phyloP scores from a whole-genome alignment of 2,329 filamentous ascomycete genomes.

The Penicillium hordei region DNA sequence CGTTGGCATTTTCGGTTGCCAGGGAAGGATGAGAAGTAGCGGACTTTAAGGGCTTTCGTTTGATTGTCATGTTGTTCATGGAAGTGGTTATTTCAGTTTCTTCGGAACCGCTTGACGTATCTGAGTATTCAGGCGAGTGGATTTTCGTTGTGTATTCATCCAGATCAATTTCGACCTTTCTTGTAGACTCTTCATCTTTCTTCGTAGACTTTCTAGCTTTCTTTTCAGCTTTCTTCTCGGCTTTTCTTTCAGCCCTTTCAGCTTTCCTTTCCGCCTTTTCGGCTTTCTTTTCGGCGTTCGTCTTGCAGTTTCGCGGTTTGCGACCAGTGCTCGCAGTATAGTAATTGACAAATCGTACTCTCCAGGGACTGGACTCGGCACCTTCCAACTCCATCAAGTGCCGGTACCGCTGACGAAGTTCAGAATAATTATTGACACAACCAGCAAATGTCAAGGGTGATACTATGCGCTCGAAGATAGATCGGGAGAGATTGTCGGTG shows the following conservation, averaged over 20 bases:
- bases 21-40: constrained; percentile 1
- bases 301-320: constrained; percentile 40
- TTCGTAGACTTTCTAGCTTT: constrained; percentile 1
- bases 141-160: background rate
- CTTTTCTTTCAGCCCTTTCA: constrained; percentile 28
- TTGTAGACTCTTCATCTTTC: constrained; percentile 14
- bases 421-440: constrained; percentile 72
- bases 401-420: constrained; percentile 68
- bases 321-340: constrained; percentile 79
- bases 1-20: background rate
- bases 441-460: constrained; percentile 83
- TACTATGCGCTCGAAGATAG: constrained; percentile 70
- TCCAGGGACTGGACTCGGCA: constrained; percentile 50
- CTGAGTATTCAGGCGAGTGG: constrained; percentile 12
- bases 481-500: constrained; percentile 67
- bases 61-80: background rate
- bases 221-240: constrained; percentile 21
- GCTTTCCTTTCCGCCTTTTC: constrained; percentile 8
- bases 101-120: constrained; percentile 9
- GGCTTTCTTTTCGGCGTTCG: constrained; percentile 31
- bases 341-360: constrained; percentile 79
- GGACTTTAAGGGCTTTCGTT: constrained; percentile 1
- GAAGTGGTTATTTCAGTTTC: constrained; percentile 6
- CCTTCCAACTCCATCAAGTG: constrained; percentile 71
- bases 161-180: constrained; percentile 19